A percentile compares a stretch with the other conserved stretches of the same genome.
Evolutionary conservation across 805 yeast species (phyloP).

Genomic region (Ogataea kodamae): DNA sequence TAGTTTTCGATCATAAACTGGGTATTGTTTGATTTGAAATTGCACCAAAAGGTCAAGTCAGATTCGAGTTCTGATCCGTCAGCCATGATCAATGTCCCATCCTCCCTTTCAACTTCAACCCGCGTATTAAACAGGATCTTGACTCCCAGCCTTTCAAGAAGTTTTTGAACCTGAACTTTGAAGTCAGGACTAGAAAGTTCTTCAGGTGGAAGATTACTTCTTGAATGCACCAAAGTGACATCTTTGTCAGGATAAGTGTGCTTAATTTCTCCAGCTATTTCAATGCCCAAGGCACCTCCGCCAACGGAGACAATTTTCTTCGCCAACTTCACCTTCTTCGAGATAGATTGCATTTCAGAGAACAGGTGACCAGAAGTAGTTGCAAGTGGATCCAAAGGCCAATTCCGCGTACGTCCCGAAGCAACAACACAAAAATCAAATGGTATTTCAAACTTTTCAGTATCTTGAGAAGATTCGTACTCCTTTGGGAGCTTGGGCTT

Average conservation of each 20-base stretch:
- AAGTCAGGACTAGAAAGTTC: constrained; percentile 9
- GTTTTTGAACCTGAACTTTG: constrained; percentile 6
- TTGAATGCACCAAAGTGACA: constrained; percentile 41
- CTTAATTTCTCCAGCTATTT: constrained; percentile 47
- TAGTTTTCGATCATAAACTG: constrained; percentile 9
- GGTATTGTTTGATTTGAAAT: constrained; percentile 13
- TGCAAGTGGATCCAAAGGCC: constrained; percentile 54
- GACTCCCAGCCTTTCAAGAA: constrained; percentile 7
- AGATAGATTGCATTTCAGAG: constrained; percentile 40
- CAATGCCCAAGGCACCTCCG: constrained; percentile 52
- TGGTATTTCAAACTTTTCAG: constrained; percentile 17
- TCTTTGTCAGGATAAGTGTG: constrained; percentile 35
- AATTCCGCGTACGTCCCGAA: constrained; percentile 47
- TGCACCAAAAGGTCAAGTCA: constrained; percentile 18
- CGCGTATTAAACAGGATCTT: constrained; percentile 14
- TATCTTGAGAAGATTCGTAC: background rate
- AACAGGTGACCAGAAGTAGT: constrained; percentile 35
- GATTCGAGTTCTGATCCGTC: constrained; percentile 8
- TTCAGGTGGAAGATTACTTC: constrained; percentile 39
- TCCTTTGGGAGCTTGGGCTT: constrained; percentile 6
- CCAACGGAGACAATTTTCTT: constrained; percentile 45
- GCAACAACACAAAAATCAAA: constrained; percentile 49
- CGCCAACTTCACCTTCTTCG: constrained; percentile 31
- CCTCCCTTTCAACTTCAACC: constrained; percentile 7
- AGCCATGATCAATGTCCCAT: constrained; percentile 8